Evolutionary conservation across 139 green algal species (phyloP).

Genomic region (Micractinium conductrix): DNA sequence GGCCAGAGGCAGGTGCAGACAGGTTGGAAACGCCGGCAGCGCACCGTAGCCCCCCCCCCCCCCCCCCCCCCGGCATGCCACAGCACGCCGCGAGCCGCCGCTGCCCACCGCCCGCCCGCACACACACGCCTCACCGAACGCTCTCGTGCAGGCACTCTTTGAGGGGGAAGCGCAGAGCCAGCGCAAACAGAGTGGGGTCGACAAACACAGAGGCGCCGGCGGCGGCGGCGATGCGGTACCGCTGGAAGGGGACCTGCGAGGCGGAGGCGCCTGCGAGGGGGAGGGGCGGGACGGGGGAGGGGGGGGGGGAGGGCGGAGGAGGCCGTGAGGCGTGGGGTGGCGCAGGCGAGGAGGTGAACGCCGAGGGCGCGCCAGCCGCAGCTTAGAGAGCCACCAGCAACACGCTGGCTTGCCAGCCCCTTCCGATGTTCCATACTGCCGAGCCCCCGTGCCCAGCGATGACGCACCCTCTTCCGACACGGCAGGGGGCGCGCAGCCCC

Average conservation of each 20-base stretch:
- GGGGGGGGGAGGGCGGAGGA: not conserved
- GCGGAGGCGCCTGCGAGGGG: not conserved
- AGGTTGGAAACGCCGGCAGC: no score
- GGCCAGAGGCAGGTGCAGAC: no score
- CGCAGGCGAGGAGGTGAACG: not conserved
- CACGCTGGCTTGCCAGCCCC: not conserved
- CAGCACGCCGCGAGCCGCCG: no score
- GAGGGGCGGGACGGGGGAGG: not conserved
- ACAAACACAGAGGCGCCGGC: slow-evolving; percentile 41
- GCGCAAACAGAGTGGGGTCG: slow-evolving; percentile 38
- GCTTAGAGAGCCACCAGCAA: not conserved
- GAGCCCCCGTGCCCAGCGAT: not conserved
- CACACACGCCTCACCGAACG: not conserved
- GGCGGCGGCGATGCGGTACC: slow-evolving; percentile 29
- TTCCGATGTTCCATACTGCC: not conserved
- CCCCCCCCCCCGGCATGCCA: no score
- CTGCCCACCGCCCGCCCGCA: not conserved
- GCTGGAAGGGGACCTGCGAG: slow-evolving; percentile 33
- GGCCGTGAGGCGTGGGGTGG: not conserved
- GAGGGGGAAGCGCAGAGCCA: slow-evolving; percentile 38
- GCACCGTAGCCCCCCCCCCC: no score
- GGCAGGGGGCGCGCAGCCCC: not conserved
- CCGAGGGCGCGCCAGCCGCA: not conserved
- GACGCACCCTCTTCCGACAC: not conserved
- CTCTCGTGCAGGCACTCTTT: not conserved